Base-by-base conservation (phyloP, 192 early-diverging fungal species). In the Coemansia guatemalensis region DNA sequence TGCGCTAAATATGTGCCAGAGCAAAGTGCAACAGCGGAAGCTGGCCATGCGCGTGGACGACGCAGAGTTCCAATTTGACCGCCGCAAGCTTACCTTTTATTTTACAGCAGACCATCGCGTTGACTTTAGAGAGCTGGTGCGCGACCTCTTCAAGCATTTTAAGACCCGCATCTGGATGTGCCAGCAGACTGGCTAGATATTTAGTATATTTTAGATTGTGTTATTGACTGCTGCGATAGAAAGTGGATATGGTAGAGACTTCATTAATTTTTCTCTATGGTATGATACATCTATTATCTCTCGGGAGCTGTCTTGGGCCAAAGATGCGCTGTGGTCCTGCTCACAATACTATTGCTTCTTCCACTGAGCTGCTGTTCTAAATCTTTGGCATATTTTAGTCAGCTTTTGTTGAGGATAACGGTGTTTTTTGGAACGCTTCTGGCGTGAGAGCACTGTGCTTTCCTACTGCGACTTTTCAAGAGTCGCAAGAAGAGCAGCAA, bases 121-220 rank as follows among this genome's bases (percentile, higher is more conserved):
- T 56, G 95, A 98, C 75, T 98, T 98, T 77, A 87, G 94, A 53
- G 95, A 97, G 75, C 84, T 99, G 62, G 95, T 97, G 60, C 85
- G 94, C 47, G 94, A 96, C 48, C 84, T 97, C 58, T 99, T 97
- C 78, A 97, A 96, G 74, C 88, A 95, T 49, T 97, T 95, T 80
- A 99, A 99, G 76, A 95, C 96, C 20, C 89, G 96, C 47, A 96
- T 98, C 68, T 98, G 96, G 96, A 94, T 96, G 93, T 89, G 69
- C 61, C 71, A 68, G 65, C 64, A 64, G 44, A 62, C 64, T 21
- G 33, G 62, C 33, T 65, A 75, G 64, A 69, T 24, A 5, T 48
- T 47, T 56, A 53, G 8, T 48, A 24, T 41, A 44, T 44, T 44
- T 44, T 44, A 44, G 39, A 44, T 44, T 44, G 9, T 17, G 39